phyloP scores from a whole-genome alignment of 1,284 basidiomycete species.

The Tilletia horrida region DNA sequence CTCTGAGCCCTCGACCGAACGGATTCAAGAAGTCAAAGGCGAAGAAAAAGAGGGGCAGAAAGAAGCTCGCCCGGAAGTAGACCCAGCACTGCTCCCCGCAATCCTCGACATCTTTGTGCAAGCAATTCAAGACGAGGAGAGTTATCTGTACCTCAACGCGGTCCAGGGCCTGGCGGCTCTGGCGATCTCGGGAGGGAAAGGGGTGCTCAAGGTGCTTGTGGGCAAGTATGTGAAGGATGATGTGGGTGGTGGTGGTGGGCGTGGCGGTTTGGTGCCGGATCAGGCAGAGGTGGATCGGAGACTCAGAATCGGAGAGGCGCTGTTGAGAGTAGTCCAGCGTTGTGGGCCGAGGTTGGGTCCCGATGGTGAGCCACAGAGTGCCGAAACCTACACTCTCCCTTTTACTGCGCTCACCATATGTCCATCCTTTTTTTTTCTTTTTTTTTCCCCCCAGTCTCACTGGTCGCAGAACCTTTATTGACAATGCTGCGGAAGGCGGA shows the following conservation, averaged over 20 bases:
- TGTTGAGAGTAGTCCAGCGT: conserved; percentile 72
- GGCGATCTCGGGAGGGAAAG: conserved; percentile 21
- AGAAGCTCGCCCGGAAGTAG: conserved; percentile 21
- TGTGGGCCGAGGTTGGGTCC: conserved; percentile 69
- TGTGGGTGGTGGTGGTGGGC: background rate
- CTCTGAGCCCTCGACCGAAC: conserved; percentile 33
- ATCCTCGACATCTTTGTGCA: conserved; percentile 84
- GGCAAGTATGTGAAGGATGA: conserved; percentile 34
- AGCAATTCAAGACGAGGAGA: conserved; percentile 84
- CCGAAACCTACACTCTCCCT: background rate
- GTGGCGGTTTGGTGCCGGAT: background rate
- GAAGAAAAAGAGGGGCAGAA: background rate
- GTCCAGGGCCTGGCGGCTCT: conserved; percentile 76
- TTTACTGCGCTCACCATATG: too few species aligned
- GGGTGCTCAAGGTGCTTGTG: conserved; percentile 34
- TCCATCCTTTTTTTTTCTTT: background rate
- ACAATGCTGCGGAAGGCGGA: conserved; percentile 35
- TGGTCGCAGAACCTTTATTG: conserved; percentile 40
- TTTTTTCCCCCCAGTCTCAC: conserved; percentile 15
- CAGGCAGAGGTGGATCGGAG: conserved; percentile 64
- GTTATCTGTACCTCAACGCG: conserved; percentile 89
- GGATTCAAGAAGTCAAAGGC: conserved; percentile 58
- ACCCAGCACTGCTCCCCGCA: conserved; percentile 65
- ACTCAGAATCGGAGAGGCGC: conserved; percentile 81
- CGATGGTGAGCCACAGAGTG: conserved; percentile 64